Percentiles rank a stretch among this genome's conserved stretches.
phyloP scores from a whole-genome alignment of 805 yeast genomes.

The Priceomyces haplophilus region DNA sequence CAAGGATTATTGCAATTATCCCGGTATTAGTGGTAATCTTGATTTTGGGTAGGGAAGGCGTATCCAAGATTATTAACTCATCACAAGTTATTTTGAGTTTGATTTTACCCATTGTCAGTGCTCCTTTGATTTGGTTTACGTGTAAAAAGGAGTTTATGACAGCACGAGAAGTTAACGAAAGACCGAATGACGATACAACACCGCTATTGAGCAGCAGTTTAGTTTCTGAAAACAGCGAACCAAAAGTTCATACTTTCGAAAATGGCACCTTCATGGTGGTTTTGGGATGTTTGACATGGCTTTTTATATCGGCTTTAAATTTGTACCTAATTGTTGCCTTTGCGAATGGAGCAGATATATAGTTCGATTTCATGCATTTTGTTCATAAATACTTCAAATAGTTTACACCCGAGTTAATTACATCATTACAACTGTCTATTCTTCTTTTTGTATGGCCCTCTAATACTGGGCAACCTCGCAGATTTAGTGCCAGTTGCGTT shows the following conservation, averaged over 20 bases:
- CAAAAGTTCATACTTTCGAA: slow-evolving; percentile 31
- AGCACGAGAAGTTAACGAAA: slow-evolving; percentile 21
- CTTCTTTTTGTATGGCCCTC: slow-evolving; percentile 39
- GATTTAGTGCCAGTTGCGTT: slow-evolving; percentile 16
- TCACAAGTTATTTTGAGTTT: slow-evolving; percentile 45
- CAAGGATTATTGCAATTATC: slow-evolving; percentile 40
- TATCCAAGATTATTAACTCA: slow-evolving; percentile 42
- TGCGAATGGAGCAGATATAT: slow-evolving; percentile 40
- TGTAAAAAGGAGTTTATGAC: slow-evolving; percentile 39
- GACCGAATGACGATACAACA: slow-evolving; percentile 11
- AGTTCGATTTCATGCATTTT: slow-evolving; percentile 2
- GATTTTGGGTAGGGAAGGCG: slow-evolving; percentile 42
- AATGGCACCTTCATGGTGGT: slow-evolving; percentile 33
- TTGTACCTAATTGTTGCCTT: slow-evolving; percentile 40
- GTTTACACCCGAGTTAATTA: not conserved
- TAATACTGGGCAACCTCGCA: slow-evolving; percentile 35
- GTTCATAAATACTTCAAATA: not conserved
- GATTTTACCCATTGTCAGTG: slow-evolving; percentile 42
- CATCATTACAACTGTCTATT: slow-evolving; percentile 12
- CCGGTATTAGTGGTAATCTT: slow-evolving; percentile 40
- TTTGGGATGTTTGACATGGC: slow-evolving; percentile 39
- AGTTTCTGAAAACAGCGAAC: slow-evolving; percentile 7
- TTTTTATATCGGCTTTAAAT: slow-evolving; percentile 37
- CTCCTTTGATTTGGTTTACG: slow-evolving; percentile 46
- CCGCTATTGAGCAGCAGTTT: slow-evolving; percentile 10